A percentile compares a stretch with the other conserved stretches of the same genome.
These are phyloP conservation scores for Eimeria necatrix DNA, from an alignment of 169 alveolate species.

Conservation along the genomic window DNA sequence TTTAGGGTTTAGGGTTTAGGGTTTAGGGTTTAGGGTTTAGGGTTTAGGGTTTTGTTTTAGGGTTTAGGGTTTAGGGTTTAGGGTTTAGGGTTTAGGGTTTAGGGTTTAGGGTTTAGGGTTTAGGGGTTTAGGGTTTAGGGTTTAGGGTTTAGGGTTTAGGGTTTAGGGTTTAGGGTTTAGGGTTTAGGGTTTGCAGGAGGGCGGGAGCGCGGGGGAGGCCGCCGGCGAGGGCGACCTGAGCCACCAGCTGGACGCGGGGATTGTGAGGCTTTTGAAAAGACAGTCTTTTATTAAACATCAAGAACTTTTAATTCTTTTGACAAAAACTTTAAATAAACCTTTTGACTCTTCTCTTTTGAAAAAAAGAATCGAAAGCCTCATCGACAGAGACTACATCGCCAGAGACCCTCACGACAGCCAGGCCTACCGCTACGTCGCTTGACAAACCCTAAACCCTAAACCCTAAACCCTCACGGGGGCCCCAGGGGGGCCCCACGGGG, in stretches of 20 bases:
- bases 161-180: background rate
- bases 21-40: no score
- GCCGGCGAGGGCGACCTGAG: constrained; percentile 42
- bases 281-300: background rate
- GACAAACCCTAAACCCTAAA: background rate
- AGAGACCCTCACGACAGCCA: constrained; percentile 29
- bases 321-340: background rate
- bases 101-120: no score
- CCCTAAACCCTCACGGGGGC: background rate
- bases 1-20: no score
- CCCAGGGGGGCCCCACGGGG: no score
- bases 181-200: constrained; percentile 34
- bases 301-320: background rate
- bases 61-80: no score
- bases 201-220: constrained; percentile 37
- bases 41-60: no score
- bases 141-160: no score
- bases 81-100: no score
- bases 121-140: no score
- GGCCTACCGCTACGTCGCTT: constrained; percentile 40
- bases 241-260: constrained; percentile 70
- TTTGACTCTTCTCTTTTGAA: constrained; percentile 3
- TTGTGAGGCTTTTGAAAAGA: constrained; percentile 58
- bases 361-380: constrained; percentile 40
- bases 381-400: constrained; percentile 47